Evolutionary conservation across 495 filamentous ascomycete genomes (phyloP), one percentile per base, ranked within the genome.

Genomic region (Penicillium arizonense): DNA sequence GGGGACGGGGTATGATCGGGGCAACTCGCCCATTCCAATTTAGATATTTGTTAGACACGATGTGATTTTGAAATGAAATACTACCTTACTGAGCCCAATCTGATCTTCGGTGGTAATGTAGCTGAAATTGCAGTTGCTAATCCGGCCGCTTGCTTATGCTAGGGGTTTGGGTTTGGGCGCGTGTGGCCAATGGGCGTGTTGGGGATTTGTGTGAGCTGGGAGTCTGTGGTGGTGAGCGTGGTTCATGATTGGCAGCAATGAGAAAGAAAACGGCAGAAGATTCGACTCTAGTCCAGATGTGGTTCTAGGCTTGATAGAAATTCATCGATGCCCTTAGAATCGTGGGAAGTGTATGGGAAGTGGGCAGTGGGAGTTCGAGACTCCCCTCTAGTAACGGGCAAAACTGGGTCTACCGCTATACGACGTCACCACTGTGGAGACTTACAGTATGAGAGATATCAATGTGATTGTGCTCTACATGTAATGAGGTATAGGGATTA

Each of bases 1-100:
- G 23, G 28, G 28, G 28, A 30, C 51, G 61, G 47, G 46, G 34
- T 36, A n/a, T 18, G 40, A 44, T 56, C 55, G 61, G 61, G 45
- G 44, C 53, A 56, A 61, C 36, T 53, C 55, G 58, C 28, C 8
- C 28, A 30, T 30, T 30, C 28, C 28, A 30, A 30, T 30, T 30
- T 30, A 30, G 28, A 30, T 30, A 6, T 30, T 30, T 30, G 28
- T 30, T 18, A 18, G 18, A 30, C 9, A 8, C 28, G 28, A 30
- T 8, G 28, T 7, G 28, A 18, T 18, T 18, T 18, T 30, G 28
- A 30, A 24, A 30, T 30, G 28, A 30, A 30, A 30, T 30, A 30
- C 28, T 30, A 30, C 28, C 28, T 30, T 30, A 7, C 4, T 26
- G 28, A 43, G 23, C 30, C 49, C 21, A 50, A 42, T 30, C 37